A percentile compares a stretch with the other conserved stretches of the same genome.
Conservation (phyloP, 345 rosid species). For the Citrus unshiu region DNA sequence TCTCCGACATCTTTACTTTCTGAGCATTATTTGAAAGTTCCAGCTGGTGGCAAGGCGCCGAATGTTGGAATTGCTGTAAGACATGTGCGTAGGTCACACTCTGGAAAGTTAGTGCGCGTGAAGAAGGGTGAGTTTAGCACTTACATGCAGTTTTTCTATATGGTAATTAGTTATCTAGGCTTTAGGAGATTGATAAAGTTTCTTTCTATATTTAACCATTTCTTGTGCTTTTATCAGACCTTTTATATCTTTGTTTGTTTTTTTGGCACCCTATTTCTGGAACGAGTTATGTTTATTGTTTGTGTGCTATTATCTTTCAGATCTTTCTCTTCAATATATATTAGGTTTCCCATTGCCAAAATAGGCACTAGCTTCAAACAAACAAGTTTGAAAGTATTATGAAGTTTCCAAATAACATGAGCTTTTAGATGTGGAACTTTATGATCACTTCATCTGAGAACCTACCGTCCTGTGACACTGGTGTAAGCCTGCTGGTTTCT, state of each 20-base stretch:
- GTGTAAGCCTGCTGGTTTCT: background rate
- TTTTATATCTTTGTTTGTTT: background rate
- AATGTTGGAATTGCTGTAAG: slow-evolving; percentile 61
- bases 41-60: slow-evolving; percentile 56
- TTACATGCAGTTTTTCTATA: background rate
- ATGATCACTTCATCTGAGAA: background rate
- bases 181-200: background rate
- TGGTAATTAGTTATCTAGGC: background rate
- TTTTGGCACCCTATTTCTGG: background rate
- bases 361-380: background rate
- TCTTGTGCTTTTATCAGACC: background rate
- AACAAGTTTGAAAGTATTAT: background rate
- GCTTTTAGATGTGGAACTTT: background rate
- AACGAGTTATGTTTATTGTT: background rate
- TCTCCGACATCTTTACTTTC: slow-evolving; percentile 61
- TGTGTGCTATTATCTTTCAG: background rate
- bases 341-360: background rate
- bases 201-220: background rate
- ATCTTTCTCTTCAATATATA: background rate
- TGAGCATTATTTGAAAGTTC: slow-evolving; percentile 68
- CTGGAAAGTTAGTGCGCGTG: slow-evolving; percentile 71
- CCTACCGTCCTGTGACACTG: background rate
- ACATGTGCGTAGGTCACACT: slow-evolving; percentile 82
- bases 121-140: slow-evolving; percentile 63
- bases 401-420: background rate